A percentile compares a stretch with the other conserved stretches of the same genome.
Evolutionary conservation across 2,329 filamentous ascomycete species (phyloP).

Genomic region (Epicoccum sorghinum): DNA sequence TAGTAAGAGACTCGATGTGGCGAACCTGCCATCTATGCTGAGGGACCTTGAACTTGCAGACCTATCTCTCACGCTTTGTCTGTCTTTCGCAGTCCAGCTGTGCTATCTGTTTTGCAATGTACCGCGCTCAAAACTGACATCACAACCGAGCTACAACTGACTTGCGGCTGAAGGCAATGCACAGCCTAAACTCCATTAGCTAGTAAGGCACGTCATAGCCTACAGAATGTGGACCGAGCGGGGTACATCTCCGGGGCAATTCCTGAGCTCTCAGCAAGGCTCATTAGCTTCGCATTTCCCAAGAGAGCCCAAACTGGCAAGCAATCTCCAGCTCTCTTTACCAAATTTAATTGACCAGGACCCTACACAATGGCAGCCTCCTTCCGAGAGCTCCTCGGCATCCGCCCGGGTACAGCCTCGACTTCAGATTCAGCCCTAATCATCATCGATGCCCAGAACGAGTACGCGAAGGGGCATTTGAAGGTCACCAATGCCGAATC

Average conservation of each 20-base stretch:
- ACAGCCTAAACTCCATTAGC: constrained; percentile 10
- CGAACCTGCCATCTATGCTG: no score
- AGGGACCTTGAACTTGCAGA: no score
- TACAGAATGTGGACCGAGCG: constrained; percentile 6
- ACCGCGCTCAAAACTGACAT: no score
- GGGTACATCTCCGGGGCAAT: constrained; percentile 10
- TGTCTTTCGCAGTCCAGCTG: no score
- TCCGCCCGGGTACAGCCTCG: constrained; percentile 61
- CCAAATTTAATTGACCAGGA: no score
- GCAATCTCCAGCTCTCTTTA: neutral
- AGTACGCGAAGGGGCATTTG: constrained; percentile 66
- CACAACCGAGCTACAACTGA: neutral
- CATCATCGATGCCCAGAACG: constrained; percentile 75
- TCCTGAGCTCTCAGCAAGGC: neutral
- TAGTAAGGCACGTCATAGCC: constrained; percentile 6
- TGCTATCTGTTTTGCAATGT: no score
- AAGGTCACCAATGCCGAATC: constrained; percentile 60
- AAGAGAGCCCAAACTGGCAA: no score
- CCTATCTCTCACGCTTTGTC: no score
- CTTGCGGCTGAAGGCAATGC: neutral
- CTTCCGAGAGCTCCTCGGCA: constrained; percentile 62
- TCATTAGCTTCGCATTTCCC: neutral
- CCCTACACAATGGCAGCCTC: constrained; percentile 32
- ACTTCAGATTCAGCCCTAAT: constrained; percentile 65
- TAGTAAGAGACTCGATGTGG: no score